Evolutionary conservation across 306 rosid species (phyloP).

Genomic region (Pyrus communis): DNA sequence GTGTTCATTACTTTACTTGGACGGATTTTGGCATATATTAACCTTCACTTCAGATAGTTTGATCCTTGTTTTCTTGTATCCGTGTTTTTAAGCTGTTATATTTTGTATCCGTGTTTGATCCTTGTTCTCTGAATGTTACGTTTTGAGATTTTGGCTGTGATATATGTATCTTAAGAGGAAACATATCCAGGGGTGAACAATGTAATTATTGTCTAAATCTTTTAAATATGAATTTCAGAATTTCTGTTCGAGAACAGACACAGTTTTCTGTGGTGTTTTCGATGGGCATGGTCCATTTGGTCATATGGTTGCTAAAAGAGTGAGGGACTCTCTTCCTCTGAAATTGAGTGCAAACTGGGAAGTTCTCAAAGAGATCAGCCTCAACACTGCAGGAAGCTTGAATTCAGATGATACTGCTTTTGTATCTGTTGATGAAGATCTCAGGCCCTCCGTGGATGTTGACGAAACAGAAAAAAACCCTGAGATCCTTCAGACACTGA

Average conservation of each 20-base stretch:
- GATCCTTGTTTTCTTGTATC: not conserved
- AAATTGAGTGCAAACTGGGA: constrained; percentile 89
- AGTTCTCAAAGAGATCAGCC: constrained; percentile 64
- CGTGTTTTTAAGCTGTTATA: not conserved
- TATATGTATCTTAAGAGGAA: not conserved
- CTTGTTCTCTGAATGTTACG: not conserved
- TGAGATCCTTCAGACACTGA: constrained; percentile 65
- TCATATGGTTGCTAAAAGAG: constrained; percentile 97
- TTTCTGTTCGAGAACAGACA: constrained; percentile 71
- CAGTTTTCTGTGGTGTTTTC: constrained; percentile 93
- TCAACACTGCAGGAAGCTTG: constrained; percentile 55
- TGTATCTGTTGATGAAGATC: constrained; percentile 64
- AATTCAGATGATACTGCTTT: constrained; percentile 55
- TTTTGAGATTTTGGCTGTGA: not conserved
- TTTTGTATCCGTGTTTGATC: not conserved
- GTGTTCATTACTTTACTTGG: not conserved
- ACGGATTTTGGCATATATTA: not conserved
- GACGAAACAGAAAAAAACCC: constrained; percentile 68
- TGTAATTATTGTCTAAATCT: constrained; percentile 7
- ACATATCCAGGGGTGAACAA: not conserved
- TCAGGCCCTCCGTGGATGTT: constrained; percentile 42
- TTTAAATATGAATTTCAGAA: constrained; percentile 42
- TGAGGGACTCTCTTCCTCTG: constrained; percentile 95
- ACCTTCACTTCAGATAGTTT: not conserved
- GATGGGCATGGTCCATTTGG: constrained; percentile 98